A percentile compares a stretch with the other conserved stretches of the same genome.
These are phyloP conservation scores for sweet orange (Citrus sinensis) DNA, from an alignment of 345 rosid genomes.

Conservation along the genomic window DVS_A1.0 CM039164.1:13679501-13680000, in stretches of 20 bases:
- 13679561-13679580: slow-evolving; percentile 59
- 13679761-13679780: slow-evolving; percentile 35
- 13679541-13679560: slow-evolving; percentile 35
- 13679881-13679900: neutral
- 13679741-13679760: slow-evolving; percentile 96
- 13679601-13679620: neutral
- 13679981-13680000: too few relatives aligned
- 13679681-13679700: too few relatives aligned
- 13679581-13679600: slow-evolving; percentile 5
- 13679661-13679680: too few relatives aligned
- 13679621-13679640: neutral
- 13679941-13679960: too few relatives aligned
- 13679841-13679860: neutral
- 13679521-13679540: too few relatives aligned
- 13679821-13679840: neutral
- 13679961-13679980: too few relatives aligned
- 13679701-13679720: too few relatives aligned
- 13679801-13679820: neutral
- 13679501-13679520: too few relatives aligned
- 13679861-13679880: neutral
- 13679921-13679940: neutral
- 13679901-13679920: neutral
- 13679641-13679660: neutral
- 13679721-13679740: slow-evolving; percentile 23
- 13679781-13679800: too few relatives aligned